A percentile compares a stretch with the other conserved stretches of the same genome.
Evolutionary conservation across 2,329 filamentous ascomycete genomes (phyloP).

Genomic region (Fusarium aywerte): DNA sequence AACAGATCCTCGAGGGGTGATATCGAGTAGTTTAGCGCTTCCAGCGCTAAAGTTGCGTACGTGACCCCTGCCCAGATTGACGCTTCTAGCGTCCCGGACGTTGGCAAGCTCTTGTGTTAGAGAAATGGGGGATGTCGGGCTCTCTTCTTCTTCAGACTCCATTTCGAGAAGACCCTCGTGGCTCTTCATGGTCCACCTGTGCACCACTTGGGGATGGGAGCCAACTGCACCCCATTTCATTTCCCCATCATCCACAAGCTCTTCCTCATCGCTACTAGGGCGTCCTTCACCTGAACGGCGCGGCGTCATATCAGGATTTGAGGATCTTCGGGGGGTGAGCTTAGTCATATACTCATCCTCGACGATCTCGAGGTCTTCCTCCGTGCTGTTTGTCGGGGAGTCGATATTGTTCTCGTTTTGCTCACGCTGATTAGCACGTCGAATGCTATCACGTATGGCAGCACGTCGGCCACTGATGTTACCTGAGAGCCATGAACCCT

Average conservation of each 20-base stretch:
- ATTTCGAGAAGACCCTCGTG: slow-evolving; percentile 62
- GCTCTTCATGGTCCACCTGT: slow-evolving; percentile 64
- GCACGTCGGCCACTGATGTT: slow-evolving; percentile 64
- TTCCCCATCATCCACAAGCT: slow-evolving; percentile 55
- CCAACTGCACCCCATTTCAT: slow-evolving; percentile 64
- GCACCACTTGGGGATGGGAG: slow-evolving; percentile 67
- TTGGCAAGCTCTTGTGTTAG: slow-evolving; percentile 52
- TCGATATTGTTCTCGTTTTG: slow-evolving; percentile 51
- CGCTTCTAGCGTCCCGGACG: slow-evolving; percentile 74
- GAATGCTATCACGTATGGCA: slow-evolving; percentile 57
- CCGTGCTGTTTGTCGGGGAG: slow-evolving; percentile 57
- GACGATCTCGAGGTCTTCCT: slow-evolving; percentile 70
- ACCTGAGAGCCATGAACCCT: slow-evolving; percentile 95
- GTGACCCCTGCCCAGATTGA: slow-evolving; percentile 74
- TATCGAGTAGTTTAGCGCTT: slow-evolving; percentile 78
- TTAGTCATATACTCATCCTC: slow-evolving; percentile 81
- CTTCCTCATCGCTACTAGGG: slow-evolving; percentile 69
- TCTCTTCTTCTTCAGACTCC: slow-evolving; percentile 51
- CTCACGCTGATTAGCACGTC: slow-evolving; percentile 48
- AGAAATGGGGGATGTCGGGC: slow-evolving; percentile 45
- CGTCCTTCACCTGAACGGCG: slow-evolving; percentile 63
- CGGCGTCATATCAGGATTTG: slow-evolving; percentile 46
- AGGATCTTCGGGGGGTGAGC: slow-evolving; percentile 48
- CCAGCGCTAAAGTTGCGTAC: slow-evolving; percentile 79
- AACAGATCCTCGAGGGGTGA: slow-evolving; percentile 66